A percentile compares a stretch with the other conserved stretches of the same genome.
Evolutionary conservation across 768 basidiomycete genomes (phyloP).

Genomic region (Aureoboletus auriporus): DNA sequence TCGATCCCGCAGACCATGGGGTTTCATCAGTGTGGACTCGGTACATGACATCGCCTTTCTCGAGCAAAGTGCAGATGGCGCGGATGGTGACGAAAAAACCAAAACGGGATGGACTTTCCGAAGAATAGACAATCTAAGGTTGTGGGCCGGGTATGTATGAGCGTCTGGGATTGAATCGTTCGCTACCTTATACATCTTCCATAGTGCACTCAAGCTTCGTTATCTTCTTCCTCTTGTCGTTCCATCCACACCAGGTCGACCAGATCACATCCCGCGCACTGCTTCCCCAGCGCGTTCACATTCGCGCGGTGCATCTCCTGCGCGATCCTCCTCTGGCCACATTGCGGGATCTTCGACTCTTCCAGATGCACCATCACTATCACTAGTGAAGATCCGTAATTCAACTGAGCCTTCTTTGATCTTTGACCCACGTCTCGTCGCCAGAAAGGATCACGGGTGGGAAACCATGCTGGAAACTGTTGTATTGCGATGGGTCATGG

Average conservation of each 20-base stretch:
- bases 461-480: conserved; percentile 69
- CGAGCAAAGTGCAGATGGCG: conserved; percentile 44
- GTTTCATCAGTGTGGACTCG: conserved; percentile 71
- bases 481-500: conserved; percentile 62
- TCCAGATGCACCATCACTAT: conserved; percentile 21
- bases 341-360: not conserved
- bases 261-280: conserved; percentile 24
- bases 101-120: conserved; percentile 81
- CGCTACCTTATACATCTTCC: conserved; percentile 1
- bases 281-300: conserved; percentile 16
- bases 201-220: conserved; percentile 75
- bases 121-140: conserved; percentile 76
- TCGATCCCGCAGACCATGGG: conserved; percentile 81
- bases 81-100: conserved; percentile 36
- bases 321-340: conserved; percentile 16
- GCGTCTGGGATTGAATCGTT: not conserved
- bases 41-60: conserved; percentile 77
- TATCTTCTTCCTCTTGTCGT: conserved; percentile 69
- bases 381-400: conserved; percentile 32
- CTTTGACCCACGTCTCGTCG: conserved; percentile 75
- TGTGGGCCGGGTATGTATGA: conserved; percentile 76
- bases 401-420: conserved; percentile 44
- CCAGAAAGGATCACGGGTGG: conserved; percentile 75
- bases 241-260: conserved; percentile 38
- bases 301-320: conserved; percentile 22